phyloP scores from a whole-genome alignment of 805 yeast genomes.

The Cyberlindnera veronae region DNA sequence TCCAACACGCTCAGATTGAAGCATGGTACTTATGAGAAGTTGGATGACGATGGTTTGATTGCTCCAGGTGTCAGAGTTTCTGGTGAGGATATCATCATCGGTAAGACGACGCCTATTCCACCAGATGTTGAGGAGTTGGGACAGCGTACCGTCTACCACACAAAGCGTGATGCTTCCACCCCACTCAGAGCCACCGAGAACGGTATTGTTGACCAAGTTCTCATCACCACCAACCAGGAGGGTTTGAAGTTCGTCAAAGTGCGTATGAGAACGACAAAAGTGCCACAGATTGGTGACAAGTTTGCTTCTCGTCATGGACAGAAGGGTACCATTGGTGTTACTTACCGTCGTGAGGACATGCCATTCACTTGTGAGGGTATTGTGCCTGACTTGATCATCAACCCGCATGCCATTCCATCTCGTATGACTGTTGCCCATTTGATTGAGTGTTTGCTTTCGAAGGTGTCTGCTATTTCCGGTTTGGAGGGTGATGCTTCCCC shows the following conservation, averaged over 20 bases:
- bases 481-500: conserved; percentile 99
- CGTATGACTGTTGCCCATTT: conserved; percentile 99
- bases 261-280: conserved; percentile 97
- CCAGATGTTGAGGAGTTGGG: conserved; percentile 98
- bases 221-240: conserved; percentile 95
- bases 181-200: conserved; percentile 95
- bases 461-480: conserved; percentile 92
- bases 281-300: conserved; percentile 99
- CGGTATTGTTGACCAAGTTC: conserved; percentile 97
- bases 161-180: conserved; percentile 98
- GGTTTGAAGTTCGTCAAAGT: conserved; percentile 97
- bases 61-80: conserved; percentile 98
- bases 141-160: conserved; percentile 96
- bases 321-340: conserved; percentile 99
- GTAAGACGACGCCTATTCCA: conserved; percentile 99
- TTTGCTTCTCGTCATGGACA: conserved; percentile 99
- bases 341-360: conserved; percentile 98
- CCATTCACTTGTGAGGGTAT: conserved; percentile 94
- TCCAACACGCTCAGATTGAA: conserved; percentile 92
- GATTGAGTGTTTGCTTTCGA: conserved; percentile 94
- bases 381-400: conserved; percentile 95
- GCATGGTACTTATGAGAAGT: conserved; percentile 96
- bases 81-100: conserved; percentile 98
- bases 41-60: conserved; percentile 97
- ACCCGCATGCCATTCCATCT: conserved; percentile 99